Conservation (phyloP, 140 eudicot species). For the Erigeron philadelphicus region DNA sequence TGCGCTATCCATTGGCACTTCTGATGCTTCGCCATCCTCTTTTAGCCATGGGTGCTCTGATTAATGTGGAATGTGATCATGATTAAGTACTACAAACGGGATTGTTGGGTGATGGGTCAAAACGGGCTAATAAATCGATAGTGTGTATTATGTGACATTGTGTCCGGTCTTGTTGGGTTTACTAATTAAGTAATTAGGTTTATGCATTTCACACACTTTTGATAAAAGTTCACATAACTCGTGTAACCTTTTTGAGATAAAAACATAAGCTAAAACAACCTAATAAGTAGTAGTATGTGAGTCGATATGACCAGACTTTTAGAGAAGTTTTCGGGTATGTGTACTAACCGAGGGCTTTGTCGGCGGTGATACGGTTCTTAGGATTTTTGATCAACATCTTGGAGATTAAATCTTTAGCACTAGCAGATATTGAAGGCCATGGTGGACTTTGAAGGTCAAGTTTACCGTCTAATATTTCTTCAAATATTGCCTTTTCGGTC, state of each 20-base stretch:
- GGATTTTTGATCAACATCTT: slow-evolving; percentile 80
- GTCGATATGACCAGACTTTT: neutral
- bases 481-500: slow-evolving; percentile 69
- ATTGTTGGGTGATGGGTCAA: neutral
- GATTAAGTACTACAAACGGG: neutral
- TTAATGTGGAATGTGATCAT: neutral
- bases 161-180: too few relatives aligned
- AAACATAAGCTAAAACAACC: too few relatives aligned
- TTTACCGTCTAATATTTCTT: slow-evolving; percentile 47
- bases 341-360: slow-evolving; percentile 74
- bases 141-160: too few relatives aligned
- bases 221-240: too few relatives aligned
- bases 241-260: too few relatives aligned
- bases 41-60: slow-evolving; percentile 97
- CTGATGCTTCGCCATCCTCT: slow-evolving; percentile 86
- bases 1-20: slow-evolving; percentile 74
- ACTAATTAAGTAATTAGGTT: too few relatives aligned
- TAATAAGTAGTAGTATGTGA: too few relatives aligned
- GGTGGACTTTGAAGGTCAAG: slow-evolving; percentile 56
- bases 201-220: too few relatives aligned
- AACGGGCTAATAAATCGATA: neutral
- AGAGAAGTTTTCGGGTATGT: neutral
- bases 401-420: slow-evolving; percentile 73
- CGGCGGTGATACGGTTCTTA: slow-evolving; percentile 68
- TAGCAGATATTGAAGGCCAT: slow-evolving; percentile 68